A percentile compares a stretch with the other conserved stretches of the same genome.
Evolutionary conservation across 2,329 filamentous ascomycete genomes (phyloP).

Genomic region (Xylariaceae sp.): DNA sequence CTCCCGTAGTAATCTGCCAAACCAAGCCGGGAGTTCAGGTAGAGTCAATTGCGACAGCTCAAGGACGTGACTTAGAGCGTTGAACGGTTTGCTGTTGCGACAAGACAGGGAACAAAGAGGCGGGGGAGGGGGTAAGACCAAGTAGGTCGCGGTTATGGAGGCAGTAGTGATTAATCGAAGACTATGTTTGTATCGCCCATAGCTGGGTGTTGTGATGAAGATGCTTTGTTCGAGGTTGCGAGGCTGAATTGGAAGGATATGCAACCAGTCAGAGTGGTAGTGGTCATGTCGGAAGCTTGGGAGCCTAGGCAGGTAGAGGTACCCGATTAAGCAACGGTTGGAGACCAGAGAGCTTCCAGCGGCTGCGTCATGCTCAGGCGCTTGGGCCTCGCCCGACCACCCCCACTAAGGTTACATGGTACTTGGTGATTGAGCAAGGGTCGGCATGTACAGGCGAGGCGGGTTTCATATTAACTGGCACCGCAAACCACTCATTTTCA

Average conservation of each 20-base stretch:
- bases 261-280: conserved; percentile 18
- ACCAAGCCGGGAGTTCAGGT: conserved; percentile 19
- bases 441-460: too few species aligned
- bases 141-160: conserved; percentile 13
- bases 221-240: conserved; percentile 7
- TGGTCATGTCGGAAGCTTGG: conserved; percentile 25
- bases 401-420: too few species aligned
- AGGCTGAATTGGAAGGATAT: conserved; percentile 2
- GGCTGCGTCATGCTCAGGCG: conserved; percentile 5
- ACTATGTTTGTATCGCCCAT: not conserved
- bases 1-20: conserved; percentile 8
- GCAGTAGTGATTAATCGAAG: not conserved
- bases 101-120: conserved; percentile 27
- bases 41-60: conserved; percentile 10
- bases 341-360: not conserved
- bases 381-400: not conserved
- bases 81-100: conserved; percentile 18
- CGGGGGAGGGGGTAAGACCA: conserved; percentile 34
- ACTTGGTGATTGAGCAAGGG: too few species aligned
- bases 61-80: conserved; percentile 19
- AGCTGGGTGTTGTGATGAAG: not conserved
- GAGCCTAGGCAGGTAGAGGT: conserved; percentile 23
- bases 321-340: conserved; percentile 9
- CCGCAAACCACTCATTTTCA: too few species aligned
- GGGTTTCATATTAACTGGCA: too few species aligned